Evolutionary conservation across 2,329 filamentous ascomycete species (phyloP).

Genomic region (Lasiodiplodia sp.): DNA sequence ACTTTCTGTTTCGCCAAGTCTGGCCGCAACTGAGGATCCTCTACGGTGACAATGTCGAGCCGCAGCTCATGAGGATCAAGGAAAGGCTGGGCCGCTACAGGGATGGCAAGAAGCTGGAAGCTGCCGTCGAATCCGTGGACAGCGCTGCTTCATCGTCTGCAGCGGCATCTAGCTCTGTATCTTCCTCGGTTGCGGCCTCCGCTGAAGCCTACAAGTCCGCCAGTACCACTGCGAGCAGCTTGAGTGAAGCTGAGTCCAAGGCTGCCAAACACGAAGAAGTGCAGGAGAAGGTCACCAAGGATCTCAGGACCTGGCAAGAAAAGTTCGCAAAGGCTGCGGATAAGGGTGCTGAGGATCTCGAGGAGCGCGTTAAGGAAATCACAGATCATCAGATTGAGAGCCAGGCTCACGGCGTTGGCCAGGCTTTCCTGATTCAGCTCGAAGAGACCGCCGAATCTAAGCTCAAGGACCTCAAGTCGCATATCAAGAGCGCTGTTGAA

Average conservation of each 20-base stretch:
- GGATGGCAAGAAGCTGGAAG: slow-evolving; percentile 68
- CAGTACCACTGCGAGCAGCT: slow-evolving; percentile 39
- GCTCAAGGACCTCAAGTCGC: slow-evolving; percentile 69
- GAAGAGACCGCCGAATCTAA: slow-evolving; percentile 71
- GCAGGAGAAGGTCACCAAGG: slow-evolving; percentile 72
- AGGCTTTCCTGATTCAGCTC: slow-evolving; percentile 71
- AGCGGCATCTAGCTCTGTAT: slow-evolving; percentile 30
- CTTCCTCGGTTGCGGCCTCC: slow-evolving; percentile 35
- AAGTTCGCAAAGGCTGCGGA: slow-evolving; percentile 88
- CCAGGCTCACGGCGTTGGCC: slow-evolving; percentile 71
- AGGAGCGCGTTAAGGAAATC: slow-evolving; percentile 71
- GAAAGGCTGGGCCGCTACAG: slow-evolving; percentile 83
- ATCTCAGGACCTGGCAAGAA: slow-evolving; percentile 84
- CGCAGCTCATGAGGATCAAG: slow-evolving; percentile 90
- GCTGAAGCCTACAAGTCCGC: slow-evolving; percentile 36
- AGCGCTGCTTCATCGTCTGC: slow-evolving; percentile 36
- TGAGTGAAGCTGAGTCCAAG: slow-evolving; percentile 3
- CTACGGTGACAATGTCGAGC: slow-evolving; percentile 92
- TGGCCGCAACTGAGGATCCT: slow-evolving; percentile 83
- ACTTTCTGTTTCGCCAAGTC: slow-evolving; percentile 77
- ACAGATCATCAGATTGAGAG: slow-evolving; percentile 73
- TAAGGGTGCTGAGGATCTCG: slow-evolving; percentile 76
- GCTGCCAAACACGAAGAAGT: slow-evolving; percentile 56
- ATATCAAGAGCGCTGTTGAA: slow-evolving; percentile 65
- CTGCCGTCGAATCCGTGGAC: slow-evolving; percentile 64